These are phyloP conservation scores for Linum tenue DNA, from an alignment of 345 rosid genomes.

Conservation along the genomic window DNA sequence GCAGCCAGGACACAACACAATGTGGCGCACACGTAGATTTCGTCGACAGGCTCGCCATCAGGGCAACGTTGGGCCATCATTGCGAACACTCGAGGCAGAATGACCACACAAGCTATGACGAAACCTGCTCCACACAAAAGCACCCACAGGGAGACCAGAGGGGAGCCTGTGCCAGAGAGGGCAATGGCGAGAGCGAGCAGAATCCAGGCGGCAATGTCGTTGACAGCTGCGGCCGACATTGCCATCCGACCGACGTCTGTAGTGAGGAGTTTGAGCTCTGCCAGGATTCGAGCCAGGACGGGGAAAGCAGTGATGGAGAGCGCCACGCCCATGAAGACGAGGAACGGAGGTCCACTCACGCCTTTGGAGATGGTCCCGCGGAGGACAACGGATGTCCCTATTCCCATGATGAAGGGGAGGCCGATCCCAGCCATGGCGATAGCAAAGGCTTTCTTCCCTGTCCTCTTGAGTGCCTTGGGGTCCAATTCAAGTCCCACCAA, in stretches of 20 bases:
- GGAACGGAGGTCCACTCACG: constrained; percentile 33
- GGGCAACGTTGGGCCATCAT: constrained; percentile 30
- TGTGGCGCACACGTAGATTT: constrained; percentile 34
- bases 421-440: constrained; percentile 61
- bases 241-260: constrained; percentile 46
- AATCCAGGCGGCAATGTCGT: constrained; percentile 42
- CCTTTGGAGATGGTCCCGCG: constrained; percentile 44
- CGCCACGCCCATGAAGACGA: constrained; percentile 46
- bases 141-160: constrained; percentile 35
- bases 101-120: constrained; percentile 16
- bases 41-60: constrained; percentile 41
- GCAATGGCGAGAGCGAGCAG: constrained; percentile 42
- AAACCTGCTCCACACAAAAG: constrained; percentile 30
- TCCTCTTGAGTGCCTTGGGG: constrained; percentile 41
- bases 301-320: constrained; percentile 47
- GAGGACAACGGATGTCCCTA: constrained; percentile 55
- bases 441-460: constrained; percentile 47
- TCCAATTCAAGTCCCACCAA: constrained; percentile 81
- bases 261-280: constrained; percentile 43
- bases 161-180: constrained; percentile 24
- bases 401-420: constrained; percentile 55
- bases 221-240: constrained; percentile 44
- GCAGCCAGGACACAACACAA: constrained; percentile 25
- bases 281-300: constrained; percentile 36
- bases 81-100: constrained; percentile 12